Conservation (phyloP, 768 basidiomycete species). For the Russula compacta region DNA sequence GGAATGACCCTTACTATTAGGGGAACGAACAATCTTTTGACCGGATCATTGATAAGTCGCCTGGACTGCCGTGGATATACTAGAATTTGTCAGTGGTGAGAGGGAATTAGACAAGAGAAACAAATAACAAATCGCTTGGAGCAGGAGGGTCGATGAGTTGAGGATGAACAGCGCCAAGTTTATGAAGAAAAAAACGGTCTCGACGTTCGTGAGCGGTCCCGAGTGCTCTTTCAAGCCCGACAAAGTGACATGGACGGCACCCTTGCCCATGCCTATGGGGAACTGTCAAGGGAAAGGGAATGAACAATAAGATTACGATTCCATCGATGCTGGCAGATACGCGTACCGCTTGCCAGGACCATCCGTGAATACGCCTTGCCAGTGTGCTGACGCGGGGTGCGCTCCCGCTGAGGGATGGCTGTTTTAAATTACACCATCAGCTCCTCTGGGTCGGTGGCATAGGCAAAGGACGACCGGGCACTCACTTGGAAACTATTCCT, state of each 20-base stretch:
- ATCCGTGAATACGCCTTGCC: conserved; percentile 39
- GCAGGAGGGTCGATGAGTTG: conserved; percentile 33
- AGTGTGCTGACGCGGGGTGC: conserved; percentile 24
- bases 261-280: conserved; percentile 42
- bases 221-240: conserved; percentile 33
- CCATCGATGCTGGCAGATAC: background rate
- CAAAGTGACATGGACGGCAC: conserved; percentile 41
- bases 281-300: conserved; percentile 27
- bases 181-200: conserved; percentile 39
- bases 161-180: conserved; percentile 37
- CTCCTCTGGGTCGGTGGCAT: background rate
- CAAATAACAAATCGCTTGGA: too few species aligned
- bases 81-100: conserved; percentile 12
- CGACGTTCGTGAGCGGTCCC: conserved; percentile 27
- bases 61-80: conserved; percentile 38
- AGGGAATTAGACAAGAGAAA: too few species aligned
- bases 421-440: background rate
- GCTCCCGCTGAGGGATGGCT: background rate
- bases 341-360: conserved; percentile 44
- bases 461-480: background rate
- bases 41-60: conserved; percentile 36
- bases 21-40: conserved; percentile 38
- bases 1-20: conserved; percentile 24
- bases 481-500: background rate
- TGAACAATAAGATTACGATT: background rate